phyloP scores from a whole-genome alignment of 2,329 filamentous ascomycete genomes.

The Sodiomyces alkalinus region DNA sequence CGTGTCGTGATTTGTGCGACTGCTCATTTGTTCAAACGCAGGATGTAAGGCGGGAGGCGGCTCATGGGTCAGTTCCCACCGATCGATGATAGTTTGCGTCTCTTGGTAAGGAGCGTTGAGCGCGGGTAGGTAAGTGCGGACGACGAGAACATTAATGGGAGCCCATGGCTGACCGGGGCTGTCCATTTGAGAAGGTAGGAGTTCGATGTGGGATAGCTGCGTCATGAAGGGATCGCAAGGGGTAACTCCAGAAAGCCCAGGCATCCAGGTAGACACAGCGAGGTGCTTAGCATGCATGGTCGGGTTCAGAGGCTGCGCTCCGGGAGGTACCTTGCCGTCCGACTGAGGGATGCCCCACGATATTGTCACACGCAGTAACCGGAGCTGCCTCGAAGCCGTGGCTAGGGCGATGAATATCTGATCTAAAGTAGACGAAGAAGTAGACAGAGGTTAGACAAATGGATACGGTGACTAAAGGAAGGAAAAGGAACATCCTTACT shows the following conservation, averaged over 20 bases:
- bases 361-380: conserved; percentile 57
- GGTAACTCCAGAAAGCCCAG: conserved; percentile 26
- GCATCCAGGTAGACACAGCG: conserved; percentile 42
- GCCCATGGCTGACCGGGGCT: conserved; percentile 34
- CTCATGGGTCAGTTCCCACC: conserved; percentile 66
- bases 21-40: conserved; percentile 61
- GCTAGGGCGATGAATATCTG: conserved; percentile 32
- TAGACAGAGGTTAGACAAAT: neutral
- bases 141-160: conserved; percentile 52
- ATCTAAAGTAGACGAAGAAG: conserved; percentile 6
- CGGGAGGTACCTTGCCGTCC: conserved; percentile 36
- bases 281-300: conserved; percentile 39
- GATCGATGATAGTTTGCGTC: conserved; percentile 58
- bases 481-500: conserved; percentile 29
- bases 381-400: conserved; percentile 56
- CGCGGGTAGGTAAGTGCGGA: conserved; percentile 48
- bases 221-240: conserved; percentile 35
- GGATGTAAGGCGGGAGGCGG: conserved; percentile 52
- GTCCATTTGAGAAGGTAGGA: conserved; percentile 53
- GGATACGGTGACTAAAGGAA: no score
- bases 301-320: conserved; percentile 31
- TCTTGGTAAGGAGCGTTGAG: conserved; percentile 44
- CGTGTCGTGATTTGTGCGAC: conserved; percentile 37
- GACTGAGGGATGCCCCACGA: conserved; percentile 53
- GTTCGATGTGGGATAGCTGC: conserved; percentile 58